A percentile compares a stretch with the other conserved stretches of the same genome.
Evolutionary conservation across 768 basidiomycete genomes (phyloP).

Genomic region (Suillus sp.): DNA sequence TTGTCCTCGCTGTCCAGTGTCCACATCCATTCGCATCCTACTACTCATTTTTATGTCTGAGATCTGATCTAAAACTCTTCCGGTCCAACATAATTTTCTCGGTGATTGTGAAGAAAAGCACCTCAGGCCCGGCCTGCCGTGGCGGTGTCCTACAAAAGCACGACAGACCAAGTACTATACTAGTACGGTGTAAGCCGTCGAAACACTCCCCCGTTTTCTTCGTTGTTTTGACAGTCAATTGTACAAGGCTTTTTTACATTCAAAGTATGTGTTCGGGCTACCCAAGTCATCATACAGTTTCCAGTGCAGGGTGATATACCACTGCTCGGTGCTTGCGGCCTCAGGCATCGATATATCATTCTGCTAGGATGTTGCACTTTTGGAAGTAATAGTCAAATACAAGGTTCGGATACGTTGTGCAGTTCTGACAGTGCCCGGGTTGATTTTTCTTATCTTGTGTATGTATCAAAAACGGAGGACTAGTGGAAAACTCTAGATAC

Average conservation of each 20-base stretch:
- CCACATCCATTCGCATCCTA: too few relatives aligned
- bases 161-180: neutral
- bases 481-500: neutral
- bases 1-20: too few relatives aligned
- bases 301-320: neutral
- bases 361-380: neutral
- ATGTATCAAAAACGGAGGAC: neutral
- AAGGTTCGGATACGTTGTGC: neutral
- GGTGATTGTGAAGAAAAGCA: too few relatives aligned
- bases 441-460: neutral
- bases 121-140: neutral
- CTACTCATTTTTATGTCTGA: too few relatives aligned
- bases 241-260: neutral
- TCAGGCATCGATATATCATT: neutral
- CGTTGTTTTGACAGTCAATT: neutral
- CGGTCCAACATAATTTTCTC: too few relatives aligned
- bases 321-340: too few relatives aligned
- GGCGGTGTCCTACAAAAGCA: neutral
- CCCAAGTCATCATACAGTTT: neutral
- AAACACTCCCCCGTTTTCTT: neutral
- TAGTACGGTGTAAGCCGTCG: neutral
- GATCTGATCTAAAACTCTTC: too few relatives aligned
- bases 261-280: neutral
- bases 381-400: too few relatives aligned
- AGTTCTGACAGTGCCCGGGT: neutral